Evolutionary conservation across 306 rosid species (phyloP), one percentile per base, ranked within the genome.

Genomic region (Myrica gale): DNA sequence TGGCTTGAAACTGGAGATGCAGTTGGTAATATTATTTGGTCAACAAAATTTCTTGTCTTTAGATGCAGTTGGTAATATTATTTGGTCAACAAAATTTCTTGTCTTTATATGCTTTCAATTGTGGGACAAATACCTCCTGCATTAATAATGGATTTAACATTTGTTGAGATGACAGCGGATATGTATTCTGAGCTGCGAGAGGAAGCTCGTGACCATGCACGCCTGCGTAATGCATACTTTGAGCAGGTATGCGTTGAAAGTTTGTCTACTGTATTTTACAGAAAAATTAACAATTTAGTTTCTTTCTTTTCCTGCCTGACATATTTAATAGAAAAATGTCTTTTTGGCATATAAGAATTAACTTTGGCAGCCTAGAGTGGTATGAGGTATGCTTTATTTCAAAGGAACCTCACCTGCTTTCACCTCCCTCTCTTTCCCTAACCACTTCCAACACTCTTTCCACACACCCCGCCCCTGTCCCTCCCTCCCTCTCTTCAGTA

Each of bases 1-100:
- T 94, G 98, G 98, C 96, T 94, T 80, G 98, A 94, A 84, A 94
- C 98, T 16, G 98, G 98, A 57, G 98, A 94, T 6, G 84, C 97
- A 54, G 98, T 91, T 69, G 98, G 98, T 94, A 94, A 88, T 90
- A 81, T 84, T 84, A 72, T 61, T 69, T 71, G 77, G 78, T 74
- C 83, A 74, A 81, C 57, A 78, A 3, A 54, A 51, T 66, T 73
- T 56, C 19, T 71, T 86, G 68, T 79, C 76, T 82, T 76, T 86
- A 23, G 85, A 63, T 82, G 72, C 79, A 54, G 98, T 91, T 69
- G 98, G 98, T 94, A 94, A 88, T 90, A 81, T 84, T 84, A 72
- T 61, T 69, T 71, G 77, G 78, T 74, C 83, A 74, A 81, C 57
- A 78, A 3, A 54, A 51, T 66, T 73, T 56, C 19, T 71, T 86